Evolutionary conservation across 306 rosid species (phyloP), one percentile per base, ranked within the genome.

Genomic region (Dryas alaskensis): DNA sequence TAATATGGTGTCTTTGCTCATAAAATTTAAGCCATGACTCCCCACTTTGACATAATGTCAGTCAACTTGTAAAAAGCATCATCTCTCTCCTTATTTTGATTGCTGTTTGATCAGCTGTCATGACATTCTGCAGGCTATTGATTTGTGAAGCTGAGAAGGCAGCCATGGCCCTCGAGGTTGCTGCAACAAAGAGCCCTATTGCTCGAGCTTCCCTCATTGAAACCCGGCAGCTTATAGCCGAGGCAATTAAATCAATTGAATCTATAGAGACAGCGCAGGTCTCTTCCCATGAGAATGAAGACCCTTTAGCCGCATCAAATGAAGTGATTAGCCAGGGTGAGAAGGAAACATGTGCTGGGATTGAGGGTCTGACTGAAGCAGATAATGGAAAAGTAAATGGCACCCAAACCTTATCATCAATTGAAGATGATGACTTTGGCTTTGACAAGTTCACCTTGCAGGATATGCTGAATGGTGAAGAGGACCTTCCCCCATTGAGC

Each of bases 111-210:
- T 62, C n/a, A 13, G 53, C 8, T 58, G 47, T 10, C 55, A 13
- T 80, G 73, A 50, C 39, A 73, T 70, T 84, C 68, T 67, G 74
- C 87, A 94, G 99, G 76, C 79, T 88, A 70, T 75, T 94, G 89
- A 94, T 94, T 84, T 87, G 88, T 51, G 98, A 94, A 88, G 98
- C 99, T 69, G 93, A 94, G 84, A 92, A 87, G 80, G 99, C 99
- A 31, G 96, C 99, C 82, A 81, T 83, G 84, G 92, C 85, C 70
- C 96, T 94, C 57, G 99, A 92, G 86, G 84, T 80, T 77, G 92
- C 96, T 45, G 99, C 99, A 3, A 78, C 75, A 7, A 92, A 70
- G 86, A 94, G 93, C 75, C 87, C 96, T 54, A 65, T 86, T 70
- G 97, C 90, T 58, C 96, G 62, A 79, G 96, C 92, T 79, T 94